phyloP scores from a whole-genome alignment of 106 monocot genomes.

The Dioscorea zingiberensis region DNA sequence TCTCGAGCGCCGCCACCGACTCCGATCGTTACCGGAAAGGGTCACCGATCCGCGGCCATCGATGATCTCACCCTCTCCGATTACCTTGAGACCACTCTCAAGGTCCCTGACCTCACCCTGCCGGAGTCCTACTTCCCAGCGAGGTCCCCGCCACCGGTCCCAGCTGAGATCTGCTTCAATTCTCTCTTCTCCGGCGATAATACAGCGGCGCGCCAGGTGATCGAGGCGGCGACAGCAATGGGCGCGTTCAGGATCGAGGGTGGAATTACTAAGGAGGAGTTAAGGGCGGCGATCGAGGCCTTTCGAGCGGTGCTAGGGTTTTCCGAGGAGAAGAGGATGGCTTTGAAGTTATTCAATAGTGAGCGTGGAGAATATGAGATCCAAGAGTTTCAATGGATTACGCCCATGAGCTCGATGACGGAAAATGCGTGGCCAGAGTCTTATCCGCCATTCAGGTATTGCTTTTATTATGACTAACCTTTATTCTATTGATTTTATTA shows the following conservation, averaged over 20 bases:
- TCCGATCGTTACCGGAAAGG: conserved; percentile 59
- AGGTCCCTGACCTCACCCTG: conserved; percentile 47
- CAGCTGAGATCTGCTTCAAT: conserved; percentile 14
- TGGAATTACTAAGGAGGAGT: conserved; percentile 18
- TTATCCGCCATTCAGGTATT: no score
- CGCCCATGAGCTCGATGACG: no score
- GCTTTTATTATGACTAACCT: no score
- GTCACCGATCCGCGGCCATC: conserved; percentile 32
- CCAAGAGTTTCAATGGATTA: no score
- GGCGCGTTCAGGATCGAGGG: conserved; percentile 34
- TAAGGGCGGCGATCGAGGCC: conserved; percentile 19
- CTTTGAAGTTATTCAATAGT: no score
- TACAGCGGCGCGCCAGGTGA: conserved; percentile 12
- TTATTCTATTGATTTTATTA: no score
- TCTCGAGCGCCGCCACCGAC: conserved; percentile 48
- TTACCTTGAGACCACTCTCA: conserved; percentile 52
- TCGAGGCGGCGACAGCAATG: conserved; percentile 17
- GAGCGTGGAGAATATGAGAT: no score
- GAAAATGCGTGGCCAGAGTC: no score
- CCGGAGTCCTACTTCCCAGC: conserved; percentile 20
- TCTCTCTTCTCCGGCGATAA: conserved; percentile 26
- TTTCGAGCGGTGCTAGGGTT: conserved; percentile 1
- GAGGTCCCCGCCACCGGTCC: conserved; percentile 4
- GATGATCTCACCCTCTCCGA: conserved; percentile 44
- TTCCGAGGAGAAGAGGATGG: conserved; percentile 10